A percentile compares a stretch with the other conserved stretches of the same genome.
These are phyloP conservation scores for Microcyclospora pomicola DNA, from an alignment of 2,329 filamentous ascomycete species.

Conservation along the genomic window DNA sequence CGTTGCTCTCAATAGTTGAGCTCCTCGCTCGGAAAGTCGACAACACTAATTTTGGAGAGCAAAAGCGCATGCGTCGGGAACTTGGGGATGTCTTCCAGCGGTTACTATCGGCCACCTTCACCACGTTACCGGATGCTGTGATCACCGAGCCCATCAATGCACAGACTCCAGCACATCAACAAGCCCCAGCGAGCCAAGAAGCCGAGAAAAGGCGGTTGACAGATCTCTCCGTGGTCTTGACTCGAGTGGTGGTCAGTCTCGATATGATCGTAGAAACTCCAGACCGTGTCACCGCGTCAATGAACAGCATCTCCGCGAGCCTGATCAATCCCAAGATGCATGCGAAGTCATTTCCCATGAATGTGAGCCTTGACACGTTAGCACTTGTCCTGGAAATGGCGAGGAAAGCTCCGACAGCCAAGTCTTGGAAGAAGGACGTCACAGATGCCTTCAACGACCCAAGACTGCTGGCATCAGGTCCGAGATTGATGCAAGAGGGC, in stretches of 20 bases:
- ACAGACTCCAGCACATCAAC: neutral
- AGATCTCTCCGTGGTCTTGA: constrained; percentile 59
- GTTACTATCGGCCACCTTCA: constrained; percentile 85
- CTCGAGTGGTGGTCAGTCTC: constrained; percentile 64
- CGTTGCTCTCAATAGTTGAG: constrained; percentile 74
- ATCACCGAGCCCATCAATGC: constrained; percentile 6
- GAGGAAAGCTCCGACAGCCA: constrained; percentile 65
- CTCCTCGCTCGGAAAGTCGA: constrained; percentile 90
- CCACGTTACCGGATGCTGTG: constrained; percentile 33
- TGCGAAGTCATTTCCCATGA: constrained; percentile 76
- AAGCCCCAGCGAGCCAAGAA: constrained; percentile 18
- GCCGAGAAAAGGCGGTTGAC: constrained; percentile 11
- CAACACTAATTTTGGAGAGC: constrained; percentile 94
- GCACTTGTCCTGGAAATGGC: constrained; percentile 63
- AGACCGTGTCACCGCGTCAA: constrained; percentile 67
- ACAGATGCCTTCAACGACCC: constrained; percentile 82
- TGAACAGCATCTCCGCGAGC: constrained; percentile 67
- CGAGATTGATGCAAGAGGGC: constrained; percentile 51
- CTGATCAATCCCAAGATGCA: constrained; percentile 71
- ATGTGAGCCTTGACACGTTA: constrained; percentile 58
- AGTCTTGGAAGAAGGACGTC: constrained; percentile 86
- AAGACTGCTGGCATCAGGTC: constrained; percentile 63
- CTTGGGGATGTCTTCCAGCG: constrained; percentile 83
- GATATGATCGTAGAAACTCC: constrained; percentile 71
- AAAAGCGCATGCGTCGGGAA: constrained; percentile 80